These are phyloP conservation scores for Beauveria australis DNA, from an alignment of 2,329 filamentous ascomycete genomes.

Conservation along the genomic window DNA sequence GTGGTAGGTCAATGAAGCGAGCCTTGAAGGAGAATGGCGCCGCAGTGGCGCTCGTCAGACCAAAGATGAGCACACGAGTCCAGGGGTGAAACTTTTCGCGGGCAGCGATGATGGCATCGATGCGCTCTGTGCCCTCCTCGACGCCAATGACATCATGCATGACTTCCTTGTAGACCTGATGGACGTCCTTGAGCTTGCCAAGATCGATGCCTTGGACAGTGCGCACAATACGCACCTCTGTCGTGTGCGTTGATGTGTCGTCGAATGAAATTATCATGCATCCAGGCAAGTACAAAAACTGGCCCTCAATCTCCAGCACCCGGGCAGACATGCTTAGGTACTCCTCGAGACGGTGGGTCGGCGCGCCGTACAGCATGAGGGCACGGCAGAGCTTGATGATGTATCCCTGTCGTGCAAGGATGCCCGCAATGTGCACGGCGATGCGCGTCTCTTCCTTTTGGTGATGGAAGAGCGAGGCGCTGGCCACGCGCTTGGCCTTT, in stretches of 20 bases:
- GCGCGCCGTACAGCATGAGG: constrained; percentile 81
- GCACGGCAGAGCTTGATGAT: constrained; percentile 75
- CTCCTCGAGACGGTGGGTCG: constrained; percentile 82
- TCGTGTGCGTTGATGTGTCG: constrained; percentile 56
- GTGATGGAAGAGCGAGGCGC: constrained; percentile 31
- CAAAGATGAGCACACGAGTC: constrained; percentile 56
- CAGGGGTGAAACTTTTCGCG: constrained; percentile 45
- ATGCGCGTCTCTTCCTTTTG: constrained; percentile 38
- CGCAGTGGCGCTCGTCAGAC: constrained; percentile 62
- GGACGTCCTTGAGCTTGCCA: constrained; percentile 52
- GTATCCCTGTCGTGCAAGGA: constrained; percentile 71
- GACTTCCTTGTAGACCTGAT: constrained; percentile 57
- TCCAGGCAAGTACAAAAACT: constrained; percentile 82
- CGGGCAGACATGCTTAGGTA: constrained; percentile 81
- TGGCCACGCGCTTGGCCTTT: constrained; percentile 17
- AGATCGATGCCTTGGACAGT: constrained; percentile 50
- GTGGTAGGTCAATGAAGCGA: constrained; percentile 62
- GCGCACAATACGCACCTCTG: constrained; percentile 57
- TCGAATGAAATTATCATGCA: constrained; percentile 92
- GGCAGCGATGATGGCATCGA: constrained; percentile 47
- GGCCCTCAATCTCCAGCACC: constrained; percentile 76
- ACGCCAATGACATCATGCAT: constrained; percentile 52
- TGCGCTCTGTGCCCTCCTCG: constrained; percentile 45
- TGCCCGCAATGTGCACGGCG: constrained; percentile 51
- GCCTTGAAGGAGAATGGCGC: constrained; percentile 70